Conservation (phyloP, 257 asterid species). For the Nicotiana noctiflora region DNA sequence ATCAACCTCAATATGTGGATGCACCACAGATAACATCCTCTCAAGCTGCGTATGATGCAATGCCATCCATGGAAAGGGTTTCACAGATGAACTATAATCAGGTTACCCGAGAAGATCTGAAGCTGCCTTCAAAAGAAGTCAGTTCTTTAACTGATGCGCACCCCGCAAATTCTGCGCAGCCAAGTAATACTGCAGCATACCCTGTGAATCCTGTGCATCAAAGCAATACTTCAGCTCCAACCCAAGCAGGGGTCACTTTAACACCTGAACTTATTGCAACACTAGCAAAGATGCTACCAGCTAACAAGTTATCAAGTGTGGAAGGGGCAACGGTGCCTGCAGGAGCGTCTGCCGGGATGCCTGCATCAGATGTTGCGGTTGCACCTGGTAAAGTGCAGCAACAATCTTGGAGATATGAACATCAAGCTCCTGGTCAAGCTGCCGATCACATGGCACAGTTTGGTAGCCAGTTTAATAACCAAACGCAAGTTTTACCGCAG, state of each 20-base stretch:
- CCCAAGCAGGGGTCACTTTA: conserved; percentile 58
- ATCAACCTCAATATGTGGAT: conserved; percentile 44
- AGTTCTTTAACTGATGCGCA: conserved; percentile 32
- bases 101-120: conserved; percentile 36
- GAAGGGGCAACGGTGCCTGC: conserved; percentile 31
- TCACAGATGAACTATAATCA: conserved; percentile 30
- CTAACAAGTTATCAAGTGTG: conserved; percentile 36
- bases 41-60: conserved; percentile 34
- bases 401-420: conserved; percentile 50
- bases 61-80: conserved; percentile 40
- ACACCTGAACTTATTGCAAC: conserved; percentile 95
- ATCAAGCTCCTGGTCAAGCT: conserved; percentile 32
- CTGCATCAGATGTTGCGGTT: conserved; percentile 32
- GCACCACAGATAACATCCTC: conserved; percentile 25
- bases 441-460: conserved; percentile 38
- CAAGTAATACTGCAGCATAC: conserved; percentile 33
- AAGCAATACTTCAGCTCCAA: conserved; percentile 28
- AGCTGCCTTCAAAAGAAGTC: conserved; percentile 31
- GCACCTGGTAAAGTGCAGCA: conserved; percentile 33
- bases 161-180: conserved; percentile 41
- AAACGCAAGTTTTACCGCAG: conserved; percentile 37
- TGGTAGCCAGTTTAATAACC: conserved; percentile 41
- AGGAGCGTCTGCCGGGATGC: conserved; percentile 26
- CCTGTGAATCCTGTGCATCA: conserved; percentile 43
- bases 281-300: conserved; percentile 57